Conservation (phyloP, 257 asterid genomes). For the Ligustrum vulgare region DNA sequence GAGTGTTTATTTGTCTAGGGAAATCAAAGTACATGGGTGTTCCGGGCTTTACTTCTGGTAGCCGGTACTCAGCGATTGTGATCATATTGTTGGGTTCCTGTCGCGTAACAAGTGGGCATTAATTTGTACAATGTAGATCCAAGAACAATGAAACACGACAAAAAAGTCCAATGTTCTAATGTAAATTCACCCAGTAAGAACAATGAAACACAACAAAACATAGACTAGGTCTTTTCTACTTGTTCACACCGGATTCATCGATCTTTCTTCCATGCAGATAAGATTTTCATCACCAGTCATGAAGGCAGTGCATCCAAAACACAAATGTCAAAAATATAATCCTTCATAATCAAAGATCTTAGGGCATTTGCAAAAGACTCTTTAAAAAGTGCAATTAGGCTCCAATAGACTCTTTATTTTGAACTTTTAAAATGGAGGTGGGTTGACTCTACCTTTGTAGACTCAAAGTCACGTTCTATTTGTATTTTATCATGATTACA, state of each 20-base stretch:
- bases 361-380: neutral
- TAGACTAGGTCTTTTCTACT: slow-evolving; percentile 14
- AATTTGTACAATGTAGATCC: neutral
- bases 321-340: neutral
- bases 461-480: no score
- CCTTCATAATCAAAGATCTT: neutral
- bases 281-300: slow-evolving; percentile 1
- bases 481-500: no score
- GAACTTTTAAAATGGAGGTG: no score
- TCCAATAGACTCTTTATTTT: no score
- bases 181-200: neutral
- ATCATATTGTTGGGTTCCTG: slow-evolving; percentile 86
- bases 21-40: slow-evolving; percentile 93
- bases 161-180: neutral
- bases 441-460: no score
- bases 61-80: slow-evolving; percentile 71
- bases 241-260: neutral
- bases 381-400: no score
- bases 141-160: neutral
- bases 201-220: neutral
- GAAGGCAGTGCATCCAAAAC: neutral
- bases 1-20: slow-evolving; percentile 69
- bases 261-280: neutral
- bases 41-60: slow-evolving; percentile 87
- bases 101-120: slow-evolving; percentile 3